phyloP scores from a whole-genome alignment of 1,284 basidiomycete species.

The Xerocomus nothofagi region DNA sequence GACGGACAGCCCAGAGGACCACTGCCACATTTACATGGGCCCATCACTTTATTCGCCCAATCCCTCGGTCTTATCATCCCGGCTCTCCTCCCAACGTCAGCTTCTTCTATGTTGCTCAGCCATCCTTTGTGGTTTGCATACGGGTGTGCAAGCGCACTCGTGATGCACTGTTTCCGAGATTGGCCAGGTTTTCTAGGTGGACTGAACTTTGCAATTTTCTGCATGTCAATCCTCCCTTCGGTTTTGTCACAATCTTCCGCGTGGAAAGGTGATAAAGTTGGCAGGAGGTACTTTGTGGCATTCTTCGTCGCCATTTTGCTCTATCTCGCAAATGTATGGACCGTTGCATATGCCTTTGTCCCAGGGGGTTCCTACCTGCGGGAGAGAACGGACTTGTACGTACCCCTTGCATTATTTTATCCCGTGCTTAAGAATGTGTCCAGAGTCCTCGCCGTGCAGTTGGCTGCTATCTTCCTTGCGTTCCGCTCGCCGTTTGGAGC shows the following conservation, averaged over 20 bases:
- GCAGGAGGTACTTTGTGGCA: constrained; percentile 53
- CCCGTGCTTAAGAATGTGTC: not conserved
- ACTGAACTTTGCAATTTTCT: constrained; percentile 64
- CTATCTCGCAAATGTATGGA: constrained; percentile 73
- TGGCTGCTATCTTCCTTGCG: constrained; percentile 48
- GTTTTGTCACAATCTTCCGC: constrained; percentile 45
- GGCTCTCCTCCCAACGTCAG: constrained; percentile 33
- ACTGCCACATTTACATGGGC: constrained; percentile 71
- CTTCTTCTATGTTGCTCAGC: constrained; percentile 32
- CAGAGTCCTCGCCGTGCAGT: constrained; percentile 55
- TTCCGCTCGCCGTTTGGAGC: constrained; percentile 42
- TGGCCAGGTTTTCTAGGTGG: constrained; percentile 81
- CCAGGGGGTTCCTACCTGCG: constrained; percentile 80
- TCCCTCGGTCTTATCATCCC: constrained; percentile 55
- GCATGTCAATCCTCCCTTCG: constrained; percentile 63
- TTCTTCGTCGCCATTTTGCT: constrained; percentile 68
- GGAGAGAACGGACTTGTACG: constrained; percentile 77
- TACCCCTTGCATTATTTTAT: constrained; percentile 7
- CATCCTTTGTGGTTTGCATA: constrained; percentile 54
- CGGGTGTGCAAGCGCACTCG: constrained; percentile 52
- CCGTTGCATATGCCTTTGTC: constrained; percentile 93
- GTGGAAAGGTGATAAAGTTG: constrained; percentile 37
- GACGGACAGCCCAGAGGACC: constrained; percentile 68
- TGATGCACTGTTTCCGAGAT: constrained; percentile 61
- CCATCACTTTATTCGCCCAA: constrained; percentile 68